These are phyloP conservation scores for Cornus controversa DNA, from an alignment of 148 eudicot genomes.

Conservation along the genomic window DNA sequence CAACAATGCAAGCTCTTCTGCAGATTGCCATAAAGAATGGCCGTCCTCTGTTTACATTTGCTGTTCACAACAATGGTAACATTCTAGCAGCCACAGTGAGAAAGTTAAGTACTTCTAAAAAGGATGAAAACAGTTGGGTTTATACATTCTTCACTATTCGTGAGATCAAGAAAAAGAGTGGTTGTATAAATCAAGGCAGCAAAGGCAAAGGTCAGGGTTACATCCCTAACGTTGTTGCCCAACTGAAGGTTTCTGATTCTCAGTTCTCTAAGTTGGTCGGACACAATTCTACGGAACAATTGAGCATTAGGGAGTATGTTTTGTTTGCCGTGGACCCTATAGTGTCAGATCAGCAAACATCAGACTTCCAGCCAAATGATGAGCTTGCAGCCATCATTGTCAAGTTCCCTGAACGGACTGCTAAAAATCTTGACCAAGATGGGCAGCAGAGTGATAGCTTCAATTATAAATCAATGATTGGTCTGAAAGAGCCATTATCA, in stretches of 20 bases:
- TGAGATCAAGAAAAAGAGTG: slow-evolving; percentile 63
- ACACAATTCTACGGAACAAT: slow-evolving; percentile 20
- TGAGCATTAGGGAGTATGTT: slow-evolving; percentile 47
- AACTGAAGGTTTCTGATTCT: slow-evolving; percentile 61
- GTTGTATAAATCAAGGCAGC: slow-evolving; percentile 56
- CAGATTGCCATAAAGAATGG: slow-evolving; percentile 70
- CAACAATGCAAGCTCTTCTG: slow-evolving; percentile 54
- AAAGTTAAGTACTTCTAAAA: slow-evolving; percentile 36
- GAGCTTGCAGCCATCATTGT: slow-evolving; percentile 72
- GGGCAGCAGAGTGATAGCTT: slow-evolving; percentile 14
- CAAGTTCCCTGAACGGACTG: slow-evolving; percentile 31
- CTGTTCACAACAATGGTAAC: slow-evolving; percentile 47
- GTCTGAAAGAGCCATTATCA: background rate
- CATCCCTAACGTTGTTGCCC: slow-evolving; percentile 55
- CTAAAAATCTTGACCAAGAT: slow-evolving; percentile 12
- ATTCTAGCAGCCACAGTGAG: slow-evolving; percentile 66
- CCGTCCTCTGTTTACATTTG: slow-evolving; percentile 70
- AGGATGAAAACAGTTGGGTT: slow-evolving; percentile 39
- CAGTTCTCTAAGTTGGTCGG: slow-evolving; percentile 10
- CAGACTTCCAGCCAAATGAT: slow-evolving; percentile 45
- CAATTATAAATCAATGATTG: background rate
- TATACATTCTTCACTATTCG: slow-evolving; percentile 66
- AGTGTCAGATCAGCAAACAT: slow-evolving; percentile 37
- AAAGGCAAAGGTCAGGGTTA: slow-evolving; percentile 37
- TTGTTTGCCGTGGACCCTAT: slow-evolving; percentile 46